Base-by-base conservation (phyloP, 2,329 filamentous ascomycete species). In the Tolypocladium guangdongense region DNA sequence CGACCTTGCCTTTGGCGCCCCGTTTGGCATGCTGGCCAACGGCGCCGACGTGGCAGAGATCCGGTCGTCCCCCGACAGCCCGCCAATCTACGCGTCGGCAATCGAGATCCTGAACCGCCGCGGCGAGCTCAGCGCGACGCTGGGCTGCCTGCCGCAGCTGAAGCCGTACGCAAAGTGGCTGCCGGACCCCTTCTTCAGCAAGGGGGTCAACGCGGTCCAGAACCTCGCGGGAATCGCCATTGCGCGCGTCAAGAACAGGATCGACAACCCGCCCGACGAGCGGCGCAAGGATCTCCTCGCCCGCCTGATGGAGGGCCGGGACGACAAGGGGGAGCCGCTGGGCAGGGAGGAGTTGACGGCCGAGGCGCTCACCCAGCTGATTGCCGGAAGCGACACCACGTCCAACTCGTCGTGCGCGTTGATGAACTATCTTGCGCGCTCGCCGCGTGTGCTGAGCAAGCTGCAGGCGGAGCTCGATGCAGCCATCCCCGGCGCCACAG, bases 91-190 rank as follows among this genome's bases (percentile, higher is more conserved):
- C 62, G 87, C 86, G 0, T 81, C 86, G 0, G 91, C 90, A 11
- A 88, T 96, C 57, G 84, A 96, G 70, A 91, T 95, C 4, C 75
- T 96, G 52, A 96, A 96, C 71, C 81, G 90, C 16, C 79, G 90
- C 49, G 91, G 90, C 53, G 90, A 96, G 64, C 89, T 96, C 33
- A 91, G 86, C 14, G 87, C 83, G 4, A 84, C 90, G 0, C 75
- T 96, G 4, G 90, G 90, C 1, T 87, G 82, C 62, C 74, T 85
- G 52, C 89, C 90, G 0, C 69, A 74, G 55, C 73, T 96, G 49
- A 92, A 88, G 67, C 88, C 89, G 0, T 95, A 82, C 60, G 90
- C 90, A 20, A 83, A 82, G 61, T 92, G 85, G 68, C 71, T 95
- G 11, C 89, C 90, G 0, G 89, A 95, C 63, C 79, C 84, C 1